Evolutionary conservation across 805 yeast genomes (phyloP), one percentile per base, ranked within the genome.

Genomic region (Metschnikowia cerradonensis): DNA sequence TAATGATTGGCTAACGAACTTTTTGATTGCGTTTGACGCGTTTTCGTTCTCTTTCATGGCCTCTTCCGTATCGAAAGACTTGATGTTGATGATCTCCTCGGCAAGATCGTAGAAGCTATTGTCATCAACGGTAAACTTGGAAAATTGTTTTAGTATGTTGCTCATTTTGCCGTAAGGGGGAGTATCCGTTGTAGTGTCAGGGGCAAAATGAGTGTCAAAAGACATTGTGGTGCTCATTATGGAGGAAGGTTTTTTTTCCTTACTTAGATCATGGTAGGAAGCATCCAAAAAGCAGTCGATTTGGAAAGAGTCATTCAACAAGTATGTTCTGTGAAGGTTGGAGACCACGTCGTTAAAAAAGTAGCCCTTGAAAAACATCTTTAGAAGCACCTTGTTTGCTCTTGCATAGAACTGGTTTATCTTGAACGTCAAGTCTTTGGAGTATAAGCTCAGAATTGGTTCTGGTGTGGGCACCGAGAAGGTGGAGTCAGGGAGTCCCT

Each of bases 301-400:
- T 34, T 70, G 70, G 44, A 71, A 78, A 10, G 81, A 77, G 45
- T 80, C 73, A 34, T 77, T 73, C 10, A 86, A 63, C 15, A 90
- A 70, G 60, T 81, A 90, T 52, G 77, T 78, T 34, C 73, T 73
- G 59, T 84, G 84, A 44, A 88, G 67, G 10, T 74, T 68, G 3
- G 62, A 57, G 2, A 90, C 57, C 47, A 87, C 66, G 1, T 62
- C 63, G 0, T 61, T 56, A 15, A 92, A 71, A 32, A 80, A 68
- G 58, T 79, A 88, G 0, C 92, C 90, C 13, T 78, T 71, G 49
- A 80, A 75, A 31, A 88, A 71, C 40, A 91, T 65, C 35, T 77
- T 72, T 52, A 84, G 64, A 17, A 90, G 71, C 20, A 81, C 62
- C 31, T 67, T 68, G 63, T 90, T 91, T 0, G 97, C 90, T 38